These are phyloP conservation scores for Spatholobus suberectus DNA, from an alignment of 306 rosid genomes.

Conservation along the genomic window DNA sequence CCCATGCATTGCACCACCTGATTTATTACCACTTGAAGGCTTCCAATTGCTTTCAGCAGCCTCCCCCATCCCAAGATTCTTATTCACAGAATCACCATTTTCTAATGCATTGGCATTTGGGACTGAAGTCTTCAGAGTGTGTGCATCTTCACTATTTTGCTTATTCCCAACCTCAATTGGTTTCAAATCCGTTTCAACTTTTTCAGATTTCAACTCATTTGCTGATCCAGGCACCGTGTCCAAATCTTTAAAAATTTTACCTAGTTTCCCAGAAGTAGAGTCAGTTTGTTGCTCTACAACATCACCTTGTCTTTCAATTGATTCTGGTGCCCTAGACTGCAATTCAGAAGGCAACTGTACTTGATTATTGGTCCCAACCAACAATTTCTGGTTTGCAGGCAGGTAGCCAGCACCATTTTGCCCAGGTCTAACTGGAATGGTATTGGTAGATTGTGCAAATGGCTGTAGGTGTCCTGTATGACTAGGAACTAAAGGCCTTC, in stretches of 20 bases:
- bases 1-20: constrained; percentile 42
- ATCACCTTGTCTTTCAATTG: constrained; percentile 51
- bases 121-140: constrained; percentile 43
- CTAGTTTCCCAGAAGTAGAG: constrained; percentile 49
- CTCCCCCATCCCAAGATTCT: constrained; percentile 55
- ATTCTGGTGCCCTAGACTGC: constrained; percentile 44
- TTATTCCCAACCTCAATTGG: constrained; percentile 48
- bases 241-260: constrained; percentile 45
- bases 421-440: constrained; percentile 59
- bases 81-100: constrained; percentile 57
- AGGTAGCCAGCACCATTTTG: constrained; percentile 55
- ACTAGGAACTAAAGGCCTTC: constrained; percentile 62
- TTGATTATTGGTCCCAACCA: constrained; percentile 55
- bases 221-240: constrained; percentile 41
- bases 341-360: constrained; percentile 49
- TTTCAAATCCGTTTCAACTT: constrained; percentile 51
- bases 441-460: constrained; percentile 56
- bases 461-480: constrained; percentile 64
- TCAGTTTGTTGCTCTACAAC: constrained; percentile 45
- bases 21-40: constrained; percentile 41
- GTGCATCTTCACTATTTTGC: constrained; percentile 52
- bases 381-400: constrained; percentile 55
- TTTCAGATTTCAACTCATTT: constrained; percentile 53
- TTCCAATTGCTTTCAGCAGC: constrained; percentile 50
- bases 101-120: constrained; percentile 44